Percentiles rank a stretch among this genome's conserved stretches.
These are phyloP conservation scores for Cercospora sp. DNA, from an alignment of 2,329 filamentous ascomycete species.

Conservation along the genomic window DNA sequence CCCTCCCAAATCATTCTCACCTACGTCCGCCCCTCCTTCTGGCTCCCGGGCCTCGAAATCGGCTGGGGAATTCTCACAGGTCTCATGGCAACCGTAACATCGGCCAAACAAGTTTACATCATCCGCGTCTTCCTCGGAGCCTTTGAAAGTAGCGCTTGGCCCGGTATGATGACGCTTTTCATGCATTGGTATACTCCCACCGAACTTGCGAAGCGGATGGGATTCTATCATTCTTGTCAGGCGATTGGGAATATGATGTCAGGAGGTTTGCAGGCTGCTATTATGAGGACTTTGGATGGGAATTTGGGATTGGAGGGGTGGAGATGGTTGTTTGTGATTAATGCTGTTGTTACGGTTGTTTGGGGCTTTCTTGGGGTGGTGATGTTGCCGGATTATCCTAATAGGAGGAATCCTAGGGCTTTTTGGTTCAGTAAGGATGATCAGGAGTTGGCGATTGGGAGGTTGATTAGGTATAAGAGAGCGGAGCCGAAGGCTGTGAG, in stretches of 20 bases:
- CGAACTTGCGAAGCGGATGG: slow-evolving; percentile 33
- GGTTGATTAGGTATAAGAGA: slow-evolving; percentile 48
- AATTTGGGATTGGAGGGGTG: slow-evolving; percentile 38
- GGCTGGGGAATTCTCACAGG: slow-evolving; percentile 34
- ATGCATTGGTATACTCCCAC: slow-evolving; percentile 37
- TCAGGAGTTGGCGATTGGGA: slow-evolving; percentile 46
- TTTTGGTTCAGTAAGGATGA: slow-evolving; percentile 51
- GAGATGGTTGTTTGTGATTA: slow-evolving; percentile 42
- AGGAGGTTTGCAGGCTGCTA: slow-evolving; percentile 33
- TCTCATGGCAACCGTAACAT: slow-evolving; percentile 37
- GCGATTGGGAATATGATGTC: slow-evolving; percentile 33
- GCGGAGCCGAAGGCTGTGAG: slow-evolving; percentile 51
- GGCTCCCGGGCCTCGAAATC: slow-evolving; percentile 36
- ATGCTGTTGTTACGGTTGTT: slow-evolving; percentile 42
- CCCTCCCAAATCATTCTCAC: slow-evolving; percentile 46
- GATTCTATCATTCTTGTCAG: slow-evolving; percentile 32
- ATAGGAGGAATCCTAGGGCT: slow-evolving; percentile 40
- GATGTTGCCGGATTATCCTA: slow-evolving; percentile 45
- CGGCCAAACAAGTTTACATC: slow-evolving; percentile 33
- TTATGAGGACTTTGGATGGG: slow-evolving; percentile 39
- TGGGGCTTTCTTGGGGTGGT: slow-evolving; percentile 40
- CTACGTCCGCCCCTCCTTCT: slow-evolving; percentile 40
- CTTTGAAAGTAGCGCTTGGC: slow-evolving; percentile 45
- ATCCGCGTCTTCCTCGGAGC: slow-evolving; percentile 34
- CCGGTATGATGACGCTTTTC: slow-evolving; percentile 49